Conservation (phyloP, 305 asterid species). For the Petunia hybrid region DNA sequence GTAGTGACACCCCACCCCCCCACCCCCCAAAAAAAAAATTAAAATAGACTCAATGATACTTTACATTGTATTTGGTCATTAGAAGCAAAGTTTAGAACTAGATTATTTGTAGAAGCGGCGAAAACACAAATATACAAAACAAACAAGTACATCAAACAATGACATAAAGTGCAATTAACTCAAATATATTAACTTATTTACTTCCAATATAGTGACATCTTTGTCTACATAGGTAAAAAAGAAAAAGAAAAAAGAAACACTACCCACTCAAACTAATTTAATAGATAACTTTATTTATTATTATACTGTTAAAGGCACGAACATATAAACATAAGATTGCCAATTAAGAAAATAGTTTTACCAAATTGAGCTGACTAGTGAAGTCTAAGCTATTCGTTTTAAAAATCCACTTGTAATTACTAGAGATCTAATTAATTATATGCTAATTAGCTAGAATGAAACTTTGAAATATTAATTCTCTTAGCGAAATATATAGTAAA, state of each 20-base stretch:
- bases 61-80: constrained; percentile 15
- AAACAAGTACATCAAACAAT: constrained; percentile 13
- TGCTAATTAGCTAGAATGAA: neutral
- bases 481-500: neutral
- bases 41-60: neutral
- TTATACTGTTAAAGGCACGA: neutral
- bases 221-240: neutral
- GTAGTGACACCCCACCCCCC: neutral
- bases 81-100: constrained; percentile 4
- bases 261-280: neutral
- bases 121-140: neutral
- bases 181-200: constrained; percentile 22
- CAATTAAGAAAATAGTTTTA: constrained; percentile 24
- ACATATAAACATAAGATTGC: constrained; percentile 1
- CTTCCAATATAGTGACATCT: neutral
- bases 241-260: neutral
- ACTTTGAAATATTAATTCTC: constrained; percentile 30
- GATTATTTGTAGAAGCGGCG: neutral
- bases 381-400: neutral
- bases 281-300: neutral
- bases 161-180: constrained; percentile 12
- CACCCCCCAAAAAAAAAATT: neutral
- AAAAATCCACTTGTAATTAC: neutral
- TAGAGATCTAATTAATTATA: neutral
- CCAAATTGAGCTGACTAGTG: neutral